Base-by-base conservation (phyloP, 108 stramenopile species). In the Nitzschia inconspicua region DNA sequence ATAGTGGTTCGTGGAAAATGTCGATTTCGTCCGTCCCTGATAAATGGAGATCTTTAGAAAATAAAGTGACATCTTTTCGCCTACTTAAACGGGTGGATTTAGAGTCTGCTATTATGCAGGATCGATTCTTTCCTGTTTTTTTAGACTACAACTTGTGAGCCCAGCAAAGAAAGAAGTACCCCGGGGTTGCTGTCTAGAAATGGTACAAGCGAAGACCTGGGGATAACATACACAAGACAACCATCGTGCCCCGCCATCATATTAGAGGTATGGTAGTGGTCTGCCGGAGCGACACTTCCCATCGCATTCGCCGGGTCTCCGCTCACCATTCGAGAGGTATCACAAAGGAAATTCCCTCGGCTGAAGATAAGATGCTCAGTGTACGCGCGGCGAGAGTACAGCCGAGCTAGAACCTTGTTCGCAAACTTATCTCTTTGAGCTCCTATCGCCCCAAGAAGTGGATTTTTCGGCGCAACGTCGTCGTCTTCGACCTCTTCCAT, bases 111-210 rank as follows among this genome's bases (percentile, higher is more conserved):
- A n/a, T n/a, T n/a, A n/a, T n/a, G n/a, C n/a, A n/a, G n/a, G n/a
- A n/a, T n/a, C n/a, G n/a, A n/a, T n/a, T n/a, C n/a, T n/a, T n/a
- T n/a, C n/a, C n/a, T n/a, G n/a, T n/a, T n/a, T n/a, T n/a, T n/a
- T n/a, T n/a, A 83, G 13, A 85, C 75, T 18, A 85, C 78, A 35
- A 79, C 78, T 53, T 85, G 80, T 14, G 80, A 82, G n/a, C 84
- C 84, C 23, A 85, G 75, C 34, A 85, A 63, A 55, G 72, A 79
- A 34, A 85, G 66, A 7, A 85, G 66, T 13, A 86, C 62, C 13
- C 85, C 85, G 26, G 85, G 85, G 68, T 86, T 77, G 11, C 60
- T 72, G 57, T 86, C 85, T 41, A 86, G 53, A 66, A 86, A 82
- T 43, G 73, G 80, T 28, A 86, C 76, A 41, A 86, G 50, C 18